A percentile compares a stretch with the other conserved stretches of the same genome.
Conservation (phyloP, 495 filamentous ascomycete species). For the Talaromyces trachyspermus region DNA sequence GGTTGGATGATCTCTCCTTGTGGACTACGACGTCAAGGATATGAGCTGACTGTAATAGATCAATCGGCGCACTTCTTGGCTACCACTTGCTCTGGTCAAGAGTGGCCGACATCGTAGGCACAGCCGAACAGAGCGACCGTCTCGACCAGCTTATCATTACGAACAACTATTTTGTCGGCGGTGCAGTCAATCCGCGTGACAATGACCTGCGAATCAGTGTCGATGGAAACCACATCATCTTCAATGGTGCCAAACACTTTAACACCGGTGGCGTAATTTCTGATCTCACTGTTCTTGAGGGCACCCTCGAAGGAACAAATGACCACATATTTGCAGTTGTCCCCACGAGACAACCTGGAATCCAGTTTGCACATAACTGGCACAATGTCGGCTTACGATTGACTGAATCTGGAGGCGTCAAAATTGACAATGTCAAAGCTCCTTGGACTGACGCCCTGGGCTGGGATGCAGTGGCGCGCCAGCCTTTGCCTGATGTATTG, state of each 20-base stretch:
- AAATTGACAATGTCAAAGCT: slow-evolving; percentile 45
- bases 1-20: slow-evolving; percentile 17
- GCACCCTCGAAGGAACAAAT: slow-evolving; percentile 45
- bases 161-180: slow-evolving; percentile 56
- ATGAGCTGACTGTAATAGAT: slow-evolving; percentile 18
- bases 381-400: slow-evolving; percentile 53
- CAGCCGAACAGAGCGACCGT: slow-evolving; percentile 45
- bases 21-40: neutral
- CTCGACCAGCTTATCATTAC: slow-evolving; percentile 43
- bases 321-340: slow-evolving; percentile 53
- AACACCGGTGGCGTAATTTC: slow-evolving; percentile 55
- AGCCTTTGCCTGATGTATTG: slow-evolving; percentile 37
- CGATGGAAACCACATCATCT: slow-evolving; percentile 44
- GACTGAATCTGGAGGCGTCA: slow-evolving; percentile 52
- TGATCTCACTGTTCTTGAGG: slow-evolving; percentile 56
- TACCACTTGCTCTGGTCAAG: slow-evolving; percentile 57
- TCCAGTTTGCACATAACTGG: slow-evolving; percentile 54
- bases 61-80: slow-evolving; percentile 51
- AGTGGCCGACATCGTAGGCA: slow-evolving; percentile 49
- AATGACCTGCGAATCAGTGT: slow-evolving; percentile 46
- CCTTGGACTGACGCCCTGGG: slow-evolving; percentile 53
- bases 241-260: slow-evolving; percentile 54
- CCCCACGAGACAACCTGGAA: slow-evolving; percentile 43
- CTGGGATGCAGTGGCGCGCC: slow-evolving; percentile 40
- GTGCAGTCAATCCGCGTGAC: slow-evolving; percentile 57